Evolutionary conservation across 305 asterid species (phyloP).

Genomic region (Fraxinus sp.): DNA sequence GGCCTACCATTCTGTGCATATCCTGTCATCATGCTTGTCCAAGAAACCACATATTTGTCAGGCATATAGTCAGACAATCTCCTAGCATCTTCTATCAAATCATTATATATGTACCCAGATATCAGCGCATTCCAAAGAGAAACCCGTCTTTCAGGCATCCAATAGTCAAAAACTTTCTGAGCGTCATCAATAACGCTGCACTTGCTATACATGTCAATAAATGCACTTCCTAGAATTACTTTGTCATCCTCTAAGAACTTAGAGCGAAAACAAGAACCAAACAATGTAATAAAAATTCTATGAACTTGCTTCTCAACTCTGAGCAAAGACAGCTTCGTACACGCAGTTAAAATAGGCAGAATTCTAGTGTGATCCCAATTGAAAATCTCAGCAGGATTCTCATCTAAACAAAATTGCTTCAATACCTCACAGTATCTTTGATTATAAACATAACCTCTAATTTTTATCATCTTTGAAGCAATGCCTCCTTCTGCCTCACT

Average conservation of each 20-base stretch:
- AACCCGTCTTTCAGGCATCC: conserved; percentile 27
- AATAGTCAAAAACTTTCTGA: conserved; percentile 29
- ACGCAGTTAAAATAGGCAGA: conserved; percentile 35
- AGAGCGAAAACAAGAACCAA: not conserved
- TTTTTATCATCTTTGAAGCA: conserved; percentile 28
- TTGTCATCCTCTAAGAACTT: conserved; percentile 19
- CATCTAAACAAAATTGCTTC: conserved; percentile 22
- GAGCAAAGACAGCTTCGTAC: conserved; percentile 34
- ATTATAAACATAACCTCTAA: conserved; percentile 37
- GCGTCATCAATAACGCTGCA: conserved; percentile 33
- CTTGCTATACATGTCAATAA: conserved; percentile 43
- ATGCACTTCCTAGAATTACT: conserved; percentile 32
- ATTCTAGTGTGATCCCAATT: conserved; percentile 30
- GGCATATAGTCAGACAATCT: conserved; percentile 34
- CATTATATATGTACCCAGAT: conserved; percentile 31
- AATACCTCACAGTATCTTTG: conserved; percentile 25
- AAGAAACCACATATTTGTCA: conserved; percentile 40
- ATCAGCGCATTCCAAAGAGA: conserved; percentile 41
- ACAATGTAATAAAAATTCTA: conserved; percentile 29
- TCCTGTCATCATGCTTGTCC: conserved; percentile 47
- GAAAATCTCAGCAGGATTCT: conserved; percentile 23
- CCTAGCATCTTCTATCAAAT: conserved; percentile 31
- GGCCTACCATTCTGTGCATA: conserved; percentile 32
- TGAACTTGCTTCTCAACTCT: conserved; percentile 43
- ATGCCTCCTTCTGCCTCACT: conserved; percentile 22